Percentiles rank a stretch among this genome's conserved stretches.
phyloP scores from a whole-genome alignment of 2,329 filamentous ascomycete species.

The Colletotrichum cordylinicola region DNA sequence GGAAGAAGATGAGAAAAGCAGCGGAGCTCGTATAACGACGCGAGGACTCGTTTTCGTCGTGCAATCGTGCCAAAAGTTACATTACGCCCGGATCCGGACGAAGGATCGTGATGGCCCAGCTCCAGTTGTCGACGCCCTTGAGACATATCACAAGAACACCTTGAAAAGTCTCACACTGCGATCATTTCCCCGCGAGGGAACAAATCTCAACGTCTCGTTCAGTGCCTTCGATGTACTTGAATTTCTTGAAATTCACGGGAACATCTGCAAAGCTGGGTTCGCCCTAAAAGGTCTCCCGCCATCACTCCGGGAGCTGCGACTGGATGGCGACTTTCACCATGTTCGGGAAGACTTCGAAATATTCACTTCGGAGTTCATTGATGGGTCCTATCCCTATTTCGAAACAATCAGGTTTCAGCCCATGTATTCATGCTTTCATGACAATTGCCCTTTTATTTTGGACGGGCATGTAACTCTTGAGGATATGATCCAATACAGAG shows the following conservation, averaged over 20 bases:
- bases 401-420: background rate
- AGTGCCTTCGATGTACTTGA: background rate
- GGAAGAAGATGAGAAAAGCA: background rate
- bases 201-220: background rate
- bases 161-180: background rate
- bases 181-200: background rate
- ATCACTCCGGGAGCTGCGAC: background rate
- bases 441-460: background rate
- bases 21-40: background rate
- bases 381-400: background rate
- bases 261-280: background rate
- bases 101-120: background rate
- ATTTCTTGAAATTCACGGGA: background rate
- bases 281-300: background rate
- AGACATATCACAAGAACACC: background rate
- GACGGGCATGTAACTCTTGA: background rate
- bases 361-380: background rate
- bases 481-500: background rate
- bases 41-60: background rate
- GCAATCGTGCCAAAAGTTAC: background rate
- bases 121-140: background rate
- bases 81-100: background rate
- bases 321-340: background rate
- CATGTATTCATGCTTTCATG: background rate
- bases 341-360: background rate